Evolutionary conservation across 1,284 basidiomycete genomes (phyloP).

Genomic region (Ustilago crameri): DNA sequence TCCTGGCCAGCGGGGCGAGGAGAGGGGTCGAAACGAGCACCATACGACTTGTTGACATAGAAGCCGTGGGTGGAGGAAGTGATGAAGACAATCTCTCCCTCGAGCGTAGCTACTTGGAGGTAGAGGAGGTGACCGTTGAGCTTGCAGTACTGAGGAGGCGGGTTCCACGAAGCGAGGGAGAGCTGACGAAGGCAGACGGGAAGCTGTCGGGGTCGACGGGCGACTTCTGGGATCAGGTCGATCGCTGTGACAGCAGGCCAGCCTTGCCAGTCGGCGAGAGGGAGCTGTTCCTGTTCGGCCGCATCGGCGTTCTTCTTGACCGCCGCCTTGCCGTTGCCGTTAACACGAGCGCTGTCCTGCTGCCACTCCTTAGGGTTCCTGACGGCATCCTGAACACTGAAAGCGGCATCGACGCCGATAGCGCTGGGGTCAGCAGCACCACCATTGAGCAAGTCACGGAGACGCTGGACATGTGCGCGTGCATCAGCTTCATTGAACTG

Average conservation of each 20-base stretch:
- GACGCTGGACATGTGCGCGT: conserved; percentile 70
- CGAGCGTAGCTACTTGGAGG: conserved; percentile 72
- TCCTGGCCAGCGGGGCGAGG: conserved; percentile 52
- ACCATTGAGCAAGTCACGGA: conserved; percentile 71
- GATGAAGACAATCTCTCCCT: conserved; percentile 72
- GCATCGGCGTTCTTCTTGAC: conserved; percentile 23
- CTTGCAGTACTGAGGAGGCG: conserved; percentile 72
- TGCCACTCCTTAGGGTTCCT: conserved; percentile 68
- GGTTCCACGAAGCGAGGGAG: conserved; percentile 73
- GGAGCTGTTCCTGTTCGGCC: conserved; percentile 30
- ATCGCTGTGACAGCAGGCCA: conserved; percentile 64
- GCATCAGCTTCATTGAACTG: conserved; percentile 72
- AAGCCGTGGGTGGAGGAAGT: conserved; percentile 72
- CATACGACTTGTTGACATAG: conserved; percentile 71
- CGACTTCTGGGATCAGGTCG: conserved; percentile 66
- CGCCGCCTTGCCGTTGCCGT: conserved; percentile 27
- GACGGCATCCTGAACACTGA: conserved; percentile 71
- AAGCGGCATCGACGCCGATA: conserved; percentile 70
- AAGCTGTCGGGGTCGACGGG: conserved; percentile 59
- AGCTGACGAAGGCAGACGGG: conserved; percentile 70
- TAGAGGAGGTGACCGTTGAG: conserved; percentile 73
- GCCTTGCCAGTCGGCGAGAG: conserved; percentile 69
- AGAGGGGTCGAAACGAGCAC: conserved; percentile 61
- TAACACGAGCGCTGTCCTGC: conserved; percentile 28
- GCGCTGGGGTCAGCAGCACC: conserved; percentile 69